A percentile compares a stretch with the other conserved stretches of the same genome.
These are phyloP conservation scores for Mucor mucedo DNA, from an alignment of 371 early-diverging fungal genomes.

Conservation along the genomic window DNA sequence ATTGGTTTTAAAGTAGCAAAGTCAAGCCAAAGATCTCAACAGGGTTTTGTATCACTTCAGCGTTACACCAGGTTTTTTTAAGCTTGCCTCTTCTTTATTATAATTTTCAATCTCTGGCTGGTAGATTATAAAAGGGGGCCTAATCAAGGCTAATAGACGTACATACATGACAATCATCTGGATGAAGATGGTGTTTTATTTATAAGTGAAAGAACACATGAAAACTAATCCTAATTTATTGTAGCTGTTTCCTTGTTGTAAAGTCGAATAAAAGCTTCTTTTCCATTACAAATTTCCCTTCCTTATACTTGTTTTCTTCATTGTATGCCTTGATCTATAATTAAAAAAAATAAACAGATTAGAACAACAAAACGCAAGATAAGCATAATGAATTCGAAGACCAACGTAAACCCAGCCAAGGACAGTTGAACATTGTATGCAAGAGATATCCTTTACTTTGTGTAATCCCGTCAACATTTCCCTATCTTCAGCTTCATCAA, in stretches of 20 bases:
- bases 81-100: no score
- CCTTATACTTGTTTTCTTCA: slow-evolving; percentile 72
- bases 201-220: no score
- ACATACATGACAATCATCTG: no score
- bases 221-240: no score
- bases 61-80: no score
- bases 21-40: no score
- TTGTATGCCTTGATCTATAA: slow-evolving; percentile 64
- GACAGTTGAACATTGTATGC: slow-evolving; percentile 61
- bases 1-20: no score
- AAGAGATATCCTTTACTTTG: slow-evolving; percentile 69
- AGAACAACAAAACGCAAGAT: neutral
- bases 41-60: no score
- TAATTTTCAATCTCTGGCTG: no score
- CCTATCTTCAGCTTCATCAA: slow-evolving; percentile 62
- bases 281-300: slow-evolving; percentile 75
- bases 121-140: no score
- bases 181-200: no score
- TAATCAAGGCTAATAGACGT: no score
- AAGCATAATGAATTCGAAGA: neutral
- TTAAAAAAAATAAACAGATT: neutral
- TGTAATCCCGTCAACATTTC: slow-evolving; percentile 78
- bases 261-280: slow-evolving; percentile 24
- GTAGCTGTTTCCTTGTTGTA: neutral
- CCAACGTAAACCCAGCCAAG: slow-evolving; percentile 81